Evolutionary conservation across 352 stramenopile species (phyloP).

Genomic region (Globisporangium polare): DNA sequence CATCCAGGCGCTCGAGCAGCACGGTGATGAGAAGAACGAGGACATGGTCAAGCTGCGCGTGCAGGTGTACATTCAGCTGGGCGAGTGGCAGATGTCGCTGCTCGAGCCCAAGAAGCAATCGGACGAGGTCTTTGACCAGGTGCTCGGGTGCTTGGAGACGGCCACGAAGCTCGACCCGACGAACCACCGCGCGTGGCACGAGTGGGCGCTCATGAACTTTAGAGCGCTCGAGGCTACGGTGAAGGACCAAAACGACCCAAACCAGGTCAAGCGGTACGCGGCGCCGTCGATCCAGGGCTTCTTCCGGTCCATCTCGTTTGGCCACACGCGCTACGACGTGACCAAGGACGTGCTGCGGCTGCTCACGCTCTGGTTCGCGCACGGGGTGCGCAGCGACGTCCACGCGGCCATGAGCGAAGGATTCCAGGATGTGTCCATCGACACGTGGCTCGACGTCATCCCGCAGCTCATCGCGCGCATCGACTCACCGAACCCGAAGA

Average conservation of each 20-base stretch:
- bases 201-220: constrained; percentile 99
- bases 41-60: constrained; percentile 76
- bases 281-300: constrained; percentile 97
- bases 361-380: constrained; percentile 98
- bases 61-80: constrained; percentile 83
- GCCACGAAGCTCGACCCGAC: constrained; percentile 82
- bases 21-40: constrained; percentile 55
- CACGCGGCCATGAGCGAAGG: constrained; percentile 75
- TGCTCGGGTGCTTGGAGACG: constrained; percentile 76
- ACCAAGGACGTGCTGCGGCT: constrained; percentile 98
- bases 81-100: constrained; percentile 82
- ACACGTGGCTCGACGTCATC: constrained; percentile 99
- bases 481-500: constrained; percentile 74
- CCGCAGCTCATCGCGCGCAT: constrained; percentile 96
- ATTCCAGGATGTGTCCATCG: constrained; percentile 93
- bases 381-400: constrained; percentile 92
- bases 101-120: constrained; percentile 67
- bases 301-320: constrained; percentile 96
- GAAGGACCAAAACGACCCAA: constrained; percentile 53
- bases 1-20: constrained; percentile 75
- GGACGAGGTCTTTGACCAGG: constrained; percentile 70
- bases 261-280: constrained; percentile 64
- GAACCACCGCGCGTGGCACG: constrained; percentile 98
- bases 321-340: constrained; percentile 90
- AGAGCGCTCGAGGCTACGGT: constrained; percentile 59